Evolutionary conservation across 371 early-diverging fungal species (phyloP).

Genomic region (Batkoa obscura): DNA sequence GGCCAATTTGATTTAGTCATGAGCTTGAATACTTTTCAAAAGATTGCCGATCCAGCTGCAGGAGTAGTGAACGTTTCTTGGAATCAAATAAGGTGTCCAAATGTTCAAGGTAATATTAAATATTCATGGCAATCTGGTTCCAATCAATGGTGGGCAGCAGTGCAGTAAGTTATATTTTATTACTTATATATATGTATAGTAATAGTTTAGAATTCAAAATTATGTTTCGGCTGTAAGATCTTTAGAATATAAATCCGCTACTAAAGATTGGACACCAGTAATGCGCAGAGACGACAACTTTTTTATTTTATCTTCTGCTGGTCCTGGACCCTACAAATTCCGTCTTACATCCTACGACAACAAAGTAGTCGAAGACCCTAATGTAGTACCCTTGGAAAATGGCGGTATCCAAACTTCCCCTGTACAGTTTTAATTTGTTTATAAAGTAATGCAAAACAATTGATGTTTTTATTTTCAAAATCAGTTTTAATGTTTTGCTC

Average conservation of each 20-base stretch:
- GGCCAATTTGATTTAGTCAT: background rate
- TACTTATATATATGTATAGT: background rate
- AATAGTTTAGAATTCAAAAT: background rate
- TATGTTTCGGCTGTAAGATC: background rate
- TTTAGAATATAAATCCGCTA: background rate
- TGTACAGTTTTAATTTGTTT: constrained; percentile 1
- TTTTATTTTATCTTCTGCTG: background rate
- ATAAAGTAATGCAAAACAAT: too few species aligned
- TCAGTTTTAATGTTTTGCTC: too few species aligned
- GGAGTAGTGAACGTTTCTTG: background rate
- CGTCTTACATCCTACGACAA: background rate
- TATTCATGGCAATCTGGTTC: constrained; percentile 4
- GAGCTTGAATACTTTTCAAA: background rate
- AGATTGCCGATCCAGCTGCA: background rate
- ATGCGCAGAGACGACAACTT: constrained; percentile 3
- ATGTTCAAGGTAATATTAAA: background rate
- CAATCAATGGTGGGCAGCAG: constrained; percentile 4
- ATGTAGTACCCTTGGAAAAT: background rate
- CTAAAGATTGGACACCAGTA: background rate
- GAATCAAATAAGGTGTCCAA: background rate
- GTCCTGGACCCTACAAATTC: background rate
- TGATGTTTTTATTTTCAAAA: too few species aligned
- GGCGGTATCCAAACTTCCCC: background rate
- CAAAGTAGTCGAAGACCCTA: background rate
- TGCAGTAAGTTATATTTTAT: background rate